Evolutionary conservation across 306 rosid species (phyloP), one percentile per base, ranked within the genome.

Genomic region (Bauhinia variegata): DNA sequence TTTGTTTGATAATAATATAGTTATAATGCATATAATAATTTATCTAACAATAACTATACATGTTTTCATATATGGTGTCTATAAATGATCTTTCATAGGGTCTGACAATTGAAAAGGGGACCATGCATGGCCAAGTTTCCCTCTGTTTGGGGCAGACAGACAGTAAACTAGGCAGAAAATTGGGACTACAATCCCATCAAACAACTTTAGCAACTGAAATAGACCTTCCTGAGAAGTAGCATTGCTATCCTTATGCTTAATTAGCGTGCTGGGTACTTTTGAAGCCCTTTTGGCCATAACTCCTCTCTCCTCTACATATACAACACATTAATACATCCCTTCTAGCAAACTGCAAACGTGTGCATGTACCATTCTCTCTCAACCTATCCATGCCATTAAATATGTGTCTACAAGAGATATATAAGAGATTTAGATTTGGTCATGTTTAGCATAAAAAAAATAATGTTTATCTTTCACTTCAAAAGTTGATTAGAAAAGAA

Each of bases 131-230:
- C 72, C 63, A 54, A 28, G 60, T 76, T 34, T 42, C 4, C 48
- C 65, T 80, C 69, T 49, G 71, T 75, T 71, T 66, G 28, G 81
- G 79, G 71, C 74, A 80, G 86, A 80, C 86, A 83, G 71, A 73
- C 71, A 80, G 79, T 68, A 80, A 78, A 67, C 46, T 49, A 58
- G 78, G 75, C 79, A 86, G 71, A 72, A 72, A 83, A 72, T 85
- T 74, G 75, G 86, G 83, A 78, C 49, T 68, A 69, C 74, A 73
- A 83, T 72, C 75, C 69, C 75, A 79, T 84, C 82, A 76, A 76
- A 83, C 77, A 76, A 78, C 50, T 73, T 81, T 58, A 75, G 88
- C 39, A 83, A 83, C 81, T 80, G 84, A 86, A 75, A 80, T 78
- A 78, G 88, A 82, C 87, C 81, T 81, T 75, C 79, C 70, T 68